phyloP scores from a whole-genome alignment of 345 rosid genomes.

The Eucalyptus tenuipes region DNA sequence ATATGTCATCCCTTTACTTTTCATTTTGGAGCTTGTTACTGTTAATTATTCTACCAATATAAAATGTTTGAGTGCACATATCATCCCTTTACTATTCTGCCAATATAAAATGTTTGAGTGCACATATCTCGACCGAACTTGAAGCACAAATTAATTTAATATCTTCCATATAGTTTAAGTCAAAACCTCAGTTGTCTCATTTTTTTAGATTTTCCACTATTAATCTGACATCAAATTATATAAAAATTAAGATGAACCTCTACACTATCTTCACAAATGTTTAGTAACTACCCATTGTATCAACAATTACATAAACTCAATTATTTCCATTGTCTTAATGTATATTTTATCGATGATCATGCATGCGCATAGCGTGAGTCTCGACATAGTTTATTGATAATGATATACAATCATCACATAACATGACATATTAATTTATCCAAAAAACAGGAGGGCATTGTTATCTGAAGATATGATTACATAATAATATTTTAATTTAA shows the following conservation, averaged over 20 bases:
- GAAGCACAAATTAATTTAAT: neutral
- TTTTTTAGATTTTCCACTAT: neutral
- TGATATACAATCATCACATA: neutral
- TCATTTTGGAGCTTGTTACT: neutral
- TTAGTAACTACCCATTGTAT: neutral
- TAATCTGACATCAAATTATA: neutral
- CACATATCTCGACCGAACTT: neutral
- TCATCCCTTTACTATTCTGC: neutral
- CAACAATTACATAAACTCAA: neutral
- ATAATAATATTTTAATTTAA: neutral
- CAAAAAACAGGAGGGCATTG: neutral
- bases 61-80: neutral
- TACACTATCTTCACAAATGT: neutral
- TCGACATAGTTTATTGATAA: neutral
- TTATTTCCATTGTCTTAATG: neutral
- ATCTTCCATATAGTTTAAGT: neutral
- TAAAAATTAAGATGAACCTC: neutral
- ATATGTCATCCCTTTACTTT: neutral
- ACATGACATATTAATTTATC: neutral
- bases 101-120: neutral
- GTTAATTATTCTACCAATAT: neutral
- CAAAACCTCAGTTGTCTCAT: neutral
- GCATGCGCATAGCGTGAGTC: fast-evolving
- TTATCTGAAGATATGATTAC: neutral
- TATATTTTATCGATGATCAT: neutral